Evolutionary conservation across 495 filamentous ascomycete genomes (phyloP).

Genomic region (Diplogelasinospora grovesii): DNA sequence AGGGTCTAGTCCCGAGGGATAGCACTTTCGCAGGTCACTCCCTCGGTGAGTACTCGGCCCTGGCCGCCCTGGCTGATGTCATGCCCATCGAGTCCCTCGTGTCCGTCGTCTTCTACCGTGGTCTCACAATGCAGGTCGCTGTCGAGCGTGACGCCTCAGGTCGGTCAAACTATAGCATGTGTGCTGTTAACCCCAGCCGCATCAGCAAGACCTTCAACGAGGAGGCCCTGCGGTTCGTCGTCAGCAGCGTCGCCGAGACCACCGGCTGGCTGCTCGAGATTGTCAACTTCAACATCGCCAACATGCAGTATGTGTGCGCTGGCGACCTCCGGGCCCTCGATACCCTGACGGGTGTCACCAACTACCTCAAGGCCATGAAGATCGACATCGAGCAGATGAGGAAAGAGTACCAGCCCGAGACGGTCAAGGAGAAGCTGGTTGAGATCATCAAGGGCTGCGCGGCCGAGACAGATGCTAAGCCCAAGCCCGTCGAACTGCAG

Average conservation of each 20-base stretch:
- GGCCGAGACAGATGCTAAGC: slow-evolving; percentile 78
- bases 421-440: slow-evolving; percentile 39
- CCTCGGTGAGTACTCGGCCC: slow-evolving; percentile 94
- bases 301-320: slow-evolving; percentile 97
- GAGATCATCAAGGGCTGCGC: slow-evolving; percentile 77
- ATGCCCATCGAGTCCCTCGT: slow-evolving; percentile 99
- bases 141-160: slow-evolving; percentile 92
- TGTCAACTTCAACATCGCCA: slow-evolving; percentile 98
- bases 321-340: slow-evolving; percentile 95
- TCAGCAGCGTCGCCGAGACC: slow-evolving; percentile 83
- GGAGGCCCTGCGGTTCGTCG: slow-evolving; percentile 89
- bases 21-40: slow-evolving; percentile 98
- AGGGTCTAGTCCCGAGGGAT: slow-evolving; percentile 91
- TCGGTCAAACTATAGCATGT: slow-evolving; percentile 97
- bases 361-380: slow-evolving; percentile 91
- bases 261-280: slow-evolving; percentile 96
- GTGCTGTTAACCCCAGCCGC: slow-evolving; percentile 93
- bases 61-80: slow-evolving; percentile 94
- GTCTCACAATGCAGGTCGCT: slow-evolving; percentile 98
- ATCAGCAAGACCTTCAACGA: slow-evolving; percentile 98
- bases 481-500: slow-evolving; percentile 77
- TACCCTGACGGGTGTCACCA: slow-evolving; percentile 83
- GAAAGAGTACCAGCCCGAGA: slow-evolving; percentile 72
- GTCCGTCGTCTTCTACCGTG: slow-evolving; percentile 97
- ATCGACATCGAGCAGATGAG: slow-evolving; percentile 92